Evolutionary conservation across 202 grass and related monocot genomes (phyloP).

Genomic region (Brachypodium distachyon): DNA sequence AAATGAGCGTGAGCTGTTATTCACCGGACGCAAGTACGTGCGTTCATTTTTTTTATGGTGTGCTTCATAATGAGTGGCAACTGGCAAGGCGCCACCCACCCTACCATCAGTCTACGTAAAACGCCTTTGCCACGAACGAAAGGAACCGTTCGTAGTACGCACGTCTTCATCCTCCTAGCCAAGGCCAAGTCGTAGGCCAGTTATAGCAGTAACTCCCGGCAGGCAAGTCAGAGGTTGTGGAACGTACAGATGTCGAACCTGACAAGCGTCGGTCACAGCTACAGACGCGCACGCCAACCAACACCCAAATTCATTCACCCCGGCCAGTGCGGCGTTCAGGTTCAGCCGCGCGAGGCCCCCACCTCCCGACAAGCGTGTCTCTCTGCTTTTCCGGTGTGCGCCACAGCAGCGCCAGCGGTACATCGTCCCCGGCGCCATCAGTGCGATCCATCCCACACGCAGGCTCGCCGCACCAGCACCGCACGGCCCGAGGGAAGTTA

Average conservation of each 20-base stretch:
- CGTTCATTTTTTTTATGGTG: too few species aligned
- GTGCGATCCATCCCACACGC: slow-evolving; percentile 2
- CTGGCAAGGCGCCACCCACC: not conserved
- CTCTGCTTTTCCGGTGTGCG: not conserved
- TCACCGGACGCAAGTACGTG: too few species aligned
- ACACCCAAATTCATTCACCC: not conserved
- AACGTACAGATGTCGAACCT: not conserved
- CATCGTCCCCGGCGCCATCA: not conserved
- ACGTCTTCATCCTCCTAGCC: not conserved
- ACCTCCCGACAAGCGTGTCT: not conserved
- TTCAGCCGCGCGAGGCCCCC: not conserved
- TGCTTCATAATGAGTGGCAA: too few species aligned
- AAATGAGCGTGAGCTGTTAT: too few species aligned
- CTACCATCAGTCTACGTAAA: not conserved
- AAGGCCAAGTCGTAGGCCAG: not conserved
- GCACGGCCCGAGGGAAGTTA: not conserved
- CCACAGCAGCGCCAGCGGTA: not conserved
- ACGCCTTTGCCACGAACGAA: not conserved
- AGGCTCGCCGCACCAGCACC: not conserved
- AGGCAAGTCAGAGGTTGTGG: not conserved
- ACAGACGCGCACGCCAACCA: not conserved
- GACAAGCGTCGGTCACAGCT: not conserved
- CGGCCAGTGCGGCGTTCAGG: not conserved
- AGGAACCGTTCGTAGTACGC: not conserved
- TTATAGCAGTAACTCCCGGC: not conserved